Percentiles rank a stretch among this genome's conserved stretches.
Evolutionary conservation across 441 rosid genomes (phyloP).

Genomic region (Erysimum pusillum): DNA sequence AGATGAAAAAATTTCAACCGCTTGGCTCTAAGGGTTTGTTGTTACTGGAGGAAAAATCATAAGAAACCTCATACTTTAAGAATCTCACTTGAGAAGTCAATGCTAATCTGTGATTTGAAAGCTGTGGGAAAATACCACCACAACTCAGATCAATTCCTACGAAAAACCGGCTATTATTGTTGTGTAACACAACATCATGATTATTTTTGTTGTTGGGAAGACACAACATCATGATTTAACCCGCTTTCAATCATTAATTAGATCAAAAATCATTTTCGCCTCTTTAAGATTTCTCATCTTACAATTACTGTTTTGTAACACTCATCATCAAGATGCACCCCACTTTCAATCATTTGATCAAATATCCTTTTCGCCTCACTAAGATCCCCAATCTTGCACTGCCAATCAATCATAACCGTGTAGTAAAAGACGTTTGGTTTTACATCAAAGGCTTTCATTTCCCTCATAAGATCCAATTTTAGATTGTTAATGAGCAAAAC

Average conservation of each 20-base stretch:
- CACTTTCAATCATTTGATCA: constrained; percentile 23
- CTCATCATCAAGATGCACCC: constrained; percentile 33
- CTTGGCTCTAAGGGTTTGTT: no score
- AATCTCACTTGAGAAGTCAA: no score
- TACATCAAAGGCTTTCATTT: constrained; percentile 55
- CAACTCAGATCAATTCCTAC: no score
- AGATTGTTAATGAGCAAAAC: constrained; percentile 58
- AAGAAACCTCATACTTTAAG: no score
- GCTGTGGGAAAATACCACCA: no score
- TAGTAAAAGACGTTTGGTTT: constrained; percentile 60
- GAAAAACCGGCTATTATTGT: constrained; percentile 23
- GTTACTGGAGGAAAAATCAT: no score
- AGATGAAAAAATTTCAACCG: no score
- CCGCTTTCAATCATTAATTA: constrained; percentile 32
- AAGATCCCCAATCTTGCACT: constrained; percentile 55
- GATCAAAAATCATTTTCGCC: constrained; percentile 50
- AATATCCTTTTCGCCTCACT: constrained; percentile 51
- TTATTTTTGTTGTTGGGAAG: no score
- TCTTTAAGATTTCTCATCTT: constrained; percentile 26
- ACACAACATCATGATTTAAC: constrained; percentile 26
- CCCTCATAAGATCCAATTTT: constrained; percentile 45
- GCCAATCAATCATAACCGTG: constrained; percentile 57
- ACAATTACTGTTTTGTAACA: constrained; percentile 22
- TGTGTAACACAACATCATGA: constrained; percentile 29
- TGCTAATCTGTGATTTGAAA: no score